phyloP scores from a whole-genome alignment of 495 filamentous ascomycete species.

The Thermochaetoides thermophila region DNA sequence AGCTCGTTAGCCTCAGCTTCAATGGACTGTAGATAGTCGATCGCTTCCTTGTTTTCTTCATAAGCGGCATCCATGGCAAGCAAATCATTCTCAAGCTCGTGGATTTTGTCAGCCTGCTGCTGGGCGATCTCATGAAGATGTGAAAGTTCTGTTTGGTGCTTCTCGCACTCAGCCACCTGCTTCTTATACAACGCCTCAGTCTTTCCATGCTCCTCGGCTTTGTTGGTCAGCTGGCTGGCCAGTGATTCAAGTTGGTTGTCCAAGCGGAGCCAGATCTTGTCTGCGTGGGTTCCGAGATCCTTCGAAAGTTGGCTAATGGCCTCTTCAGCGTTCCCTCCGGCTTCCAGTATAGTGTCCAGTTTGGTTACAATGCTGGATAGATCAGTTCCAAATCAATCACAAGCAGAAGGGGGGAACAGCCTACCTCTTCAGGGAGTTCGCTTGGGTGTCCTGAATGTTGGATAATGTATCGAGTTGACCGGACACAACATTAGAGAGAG shows the following conservation, averaged over 20 bases:
- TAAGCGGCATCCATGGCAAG: conserved; percentile 3
- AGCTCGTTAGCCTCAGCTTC: conserved; percentile 2
- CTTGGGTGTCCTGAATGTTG: conserved; percentile 2
- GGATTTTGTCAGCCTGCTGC: conserved; percentile 5
- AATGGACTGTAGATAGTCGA: conserved; percentile 1
- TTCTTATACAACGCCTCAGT: conserved; percentile 7
- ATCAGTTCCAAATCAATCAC: not conserved
- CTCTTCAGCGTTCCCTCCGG: not conserved
- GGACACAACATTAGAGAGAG: not conserved
- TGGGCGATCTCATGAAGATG: conserved; percentile 1
- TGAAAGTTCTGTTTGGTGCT: conserved; percentile 5
- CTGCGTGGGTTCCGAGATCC: conserved; percentile 6
- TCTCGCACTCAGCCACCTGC: conserved; percentile 7
- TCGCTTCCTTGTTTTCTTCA: conserved; percentile 1
- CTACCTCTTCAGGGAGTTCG: conserved; percentile 3
- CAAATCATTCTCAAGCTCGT: conserved; percentile 9
- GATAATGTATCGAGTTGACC: conserved; percentile 5
- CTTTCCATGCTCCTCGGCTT: conserved; percentile 12
- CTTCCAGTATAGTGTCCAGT: conserved; percentile 7
- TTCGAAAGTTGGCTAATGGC: conserved; percentile 4
- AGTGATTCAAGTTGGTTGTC: conserved; percentile 9
- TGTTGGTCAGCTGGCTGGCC: conserved; percentile 8
- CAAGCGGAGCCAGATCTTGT: conserved; percentile 8
- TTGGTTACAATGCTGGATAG: conserved; percentile 7
- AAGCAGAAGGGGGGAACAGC: not conserved